phyloP scores from a whole-genome alignment of 805 yeast genomes.

The Wickerhamiella brachini region DNA sequence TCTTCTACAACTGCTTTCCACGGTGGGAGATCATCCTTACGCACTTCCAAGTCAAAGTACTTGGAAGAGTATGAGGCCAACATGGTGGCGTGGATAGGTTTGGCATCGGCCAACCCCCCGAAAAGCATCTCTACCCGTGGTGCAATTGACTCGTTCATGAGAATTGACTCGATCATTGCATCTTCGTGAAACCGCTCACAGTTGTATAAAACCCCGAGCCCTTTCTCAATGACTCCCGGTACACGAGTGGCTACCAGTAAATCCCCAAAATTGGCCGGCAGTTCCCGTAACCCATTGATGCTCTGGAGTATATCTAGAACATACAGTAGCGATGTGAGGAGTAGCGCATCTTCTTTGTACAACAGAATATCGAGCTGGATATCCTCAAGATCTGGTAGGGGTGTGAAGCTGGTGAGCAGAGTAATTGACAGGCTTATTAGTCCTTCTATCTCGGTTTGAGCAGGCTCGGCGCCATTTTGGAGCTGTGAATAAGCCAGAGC shows the following conservation, averaged over 20 bases:
- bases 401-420: slow-evolving; percentile 5
- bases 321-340: slow-evolving; percentile 7
- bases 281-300: slow-evolving; percentile 1
- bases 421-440: not conserved
- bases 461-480: not conserved
- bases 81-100: slow-evolving; percentile 3
- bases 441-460: not conserved
- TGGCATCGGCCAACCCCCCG: slow-evolving; percentile 7
- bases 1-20: not conserved
- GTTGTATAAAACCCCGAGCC: slow-evolving; percentile 5
- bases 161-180: not conserved
- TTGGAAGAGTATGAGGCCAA: not conserved
- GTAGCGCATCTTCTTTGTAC: not conserved
- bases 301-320: slow-evolving; percentile 8
- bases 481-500: slow-evolving; percentile 7
- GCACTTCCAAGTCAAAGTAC: not conserved
- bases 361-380: slow-evolving; percentile 2
- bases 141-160: not conserved
- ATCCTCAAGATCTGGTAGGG: slow-evolving; percentile 6
- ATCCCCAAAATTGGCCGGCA: slow-evolving; percentile 8
- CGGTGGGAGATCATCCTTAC: not conserved
- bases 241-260: slow-evolving; percentile 4
- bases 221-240: slow-evolving; percentile 6
- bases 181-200: not conserved
- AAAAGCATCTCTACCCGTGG: slow-evolving; percentile 11